Evolutionary conservation across 768 basidiomycete genomes (phyloP).

Genomic region (Lentinula lateritia): DNA sequence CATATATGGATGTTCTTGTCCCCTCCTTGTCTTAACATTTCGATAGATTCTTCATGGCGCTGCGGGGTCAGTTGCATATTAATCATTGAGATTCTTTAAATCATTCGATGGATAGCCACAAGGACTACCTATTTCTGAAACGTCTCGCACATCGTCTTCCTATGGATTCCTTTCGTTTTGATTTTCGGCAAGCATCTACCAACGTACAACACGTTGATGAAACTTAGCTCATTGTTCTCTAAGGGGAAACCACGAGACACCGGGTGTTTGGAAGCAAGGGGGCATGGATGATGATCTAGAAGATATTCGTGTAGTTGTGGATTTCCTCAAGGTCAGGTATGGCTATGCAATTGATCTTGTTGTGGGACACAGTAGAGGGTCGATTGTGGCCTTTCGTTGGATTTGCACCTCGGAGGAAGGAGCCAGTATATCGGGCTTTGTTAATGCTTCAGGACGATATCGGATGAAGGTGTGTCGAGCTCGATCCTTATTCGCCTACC

Average conservation of each 20-base stretch:
- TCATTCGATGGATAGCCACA: conserved; percentile 49
- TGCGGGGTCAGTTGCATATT: conserved; percentile 51
- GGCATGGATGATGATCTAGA: conserved; percentile 54
- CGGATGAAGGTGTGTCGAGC: conserved; percentile 61
- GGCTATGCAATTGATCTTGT: conserved; percentile 68
- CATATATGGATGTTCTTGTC: conserved; percentile 12
- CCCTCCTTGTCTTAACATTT: conserved; percentile 4
- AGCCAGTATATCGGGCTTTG: conserved; percentile 48
- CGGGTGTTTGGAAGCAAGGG: conserved; percentile 59
- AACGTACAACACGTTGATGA: background rate
- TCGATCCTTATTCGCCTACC: background rate
- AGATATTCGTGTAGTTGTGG: conserved; percentile 63
- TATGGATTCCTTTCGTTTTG: conserved; percentile 80
- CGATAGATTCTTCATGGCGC: conserved; percentile 72
- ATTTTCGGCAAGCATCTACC: conserved; percentile 59
- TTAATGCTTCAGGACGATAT: conserved; percentile 75
- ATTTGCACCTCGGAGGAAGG: conserved; percentile 59
- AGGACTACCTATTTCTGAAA: conserved; percentile 80
- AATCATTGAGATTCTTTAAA: background rate
- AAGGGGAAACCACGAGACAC: conserved; percentile 76
- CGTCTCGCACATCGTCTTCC: conserved; percentile 60
- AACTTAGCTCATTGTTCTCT: background rate
- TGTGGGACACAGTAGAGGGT: conserved; percentile 77
- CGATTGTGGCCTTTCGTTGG: conserved; percentile 66
- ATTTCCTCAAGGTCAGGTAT: conserved; percentile 49